Base-by-base conservation (phyloP, 108 stramenopile genomes). In the Conticribra weissflogii region DNA sequence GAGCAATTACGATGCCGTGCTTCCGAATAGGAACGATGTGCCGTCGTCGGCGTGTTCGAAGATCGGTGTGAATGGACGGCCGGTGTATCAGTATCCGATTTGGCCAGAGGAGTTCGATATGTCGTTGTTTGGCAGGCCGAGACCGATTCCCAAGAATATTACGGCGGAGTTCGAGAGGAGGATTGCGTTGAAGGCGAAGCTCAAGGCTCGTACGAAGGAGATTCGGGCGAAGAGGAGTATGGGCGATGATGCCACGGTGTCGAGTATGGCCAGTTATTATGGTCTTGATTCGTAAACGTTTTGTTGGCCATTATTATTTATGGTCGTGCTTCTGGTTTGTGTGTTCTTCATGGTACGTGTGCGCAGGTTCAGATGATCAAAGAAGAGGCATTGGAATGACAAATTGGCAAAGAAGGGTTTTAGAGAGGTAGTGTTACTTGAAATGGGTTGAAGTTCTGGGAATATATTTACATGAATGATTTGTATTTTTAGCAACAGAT, bases 81-180 rank as follows among this genome's bases (percentile, higher is more conserved):
- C 44, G 15, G 33, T 82, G 2, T 94, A 81, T 57, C 51, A 78
- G 3, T 95, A 95, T 72, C 73, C 85, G 18, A 74, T 46, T 3
- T 96, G 88, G 87, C 95, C 92, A 47, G 83, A 86, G 32, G 78
- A 59, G 16, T 87, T 96, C 36, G 79, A 91, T 56, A 23, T 27
- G 3, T 57, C 56, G 12, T 51, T 90, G 45, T 90, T 88, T 54
- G 68, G 87, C 49, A 41, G 30, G 14, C 89, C 95, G 14, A 75
- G 89, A 19, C 90, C 92, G 45, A 86, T 93, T 60, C 95, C 95
- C 4, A 79, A 62, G 34, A 88, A 88, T 29, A 90, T 96, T 53
- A 84, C 86, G 9, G 87, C 90, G 29, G 95, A 93, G 67, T 90
- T 95, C 48, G 89, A 91, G 47, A 76, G 93, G 31, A 87, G 89